Percentiles rank a stretch among this genome's conserved stretches.
These are phyloP conservation scores for Cladophialophora yegresii DNA, from an alignment of 2,329 filamentous ascomycete species.

Conservation along the genomic window DNA sequence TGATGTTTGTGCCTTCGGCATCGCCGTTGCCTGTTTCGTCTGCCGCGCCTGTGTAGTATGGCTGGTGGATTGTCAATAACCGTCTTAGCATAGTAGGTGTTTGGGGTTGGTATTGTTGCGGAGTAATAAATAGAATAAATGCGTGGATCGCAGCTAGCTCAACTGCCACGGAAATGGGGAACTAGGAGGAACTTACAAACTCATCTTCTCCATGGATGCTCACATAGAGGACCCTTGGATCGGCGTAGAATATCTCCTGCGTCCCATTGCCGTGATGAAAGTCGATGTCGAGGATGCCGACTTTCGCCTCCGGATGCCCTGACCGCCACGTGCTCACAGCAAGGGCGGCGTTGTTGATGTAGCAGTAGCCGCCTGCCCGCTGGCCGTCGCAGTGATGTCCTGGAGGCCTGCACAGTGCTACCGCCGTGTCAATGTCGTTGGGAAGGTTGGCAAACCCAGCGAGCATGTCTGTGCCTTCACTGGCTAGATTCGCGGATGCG, in stretches of 20 bases:
- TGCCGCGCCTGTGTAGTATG: conserved; percentile 37
- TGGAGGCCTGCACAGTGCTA: conserved; percentile 36
- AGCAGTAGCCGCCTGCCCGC: conserved; percentile 37
- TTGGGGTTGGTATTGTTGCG: background rate
- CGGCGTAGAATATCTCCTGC: conserved; percentile 39
- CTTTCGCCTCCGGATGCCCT: conserved; percentile 14
- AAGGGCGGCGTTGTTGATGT: conserved; percentile 36
- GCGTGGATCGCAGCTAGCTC: background rate
- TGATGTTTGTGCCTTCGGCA: conserved; percentile 32
- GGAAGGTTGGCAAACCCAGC: conserved; percentile 10
- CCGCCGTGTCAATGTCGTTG: conserved; percentile 29
- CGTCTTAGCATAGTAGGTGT: background rate
- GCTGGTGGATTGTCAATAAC: conserved; percentile 10
- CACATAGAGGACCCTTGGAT: conserved; percentile 39
- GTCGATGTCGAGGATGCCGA: conserved; percentile 36
- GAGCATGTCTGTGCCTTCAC: conserved; percentile 32
- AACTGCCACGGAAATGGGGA: background rate
- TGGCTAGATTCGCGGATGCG: conserved; percentile 35
- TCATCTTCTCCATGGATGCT: conserved; percentile 43
- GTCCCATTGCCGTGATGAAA: conserved; percentile 38
- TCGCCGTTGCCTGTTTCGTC: conserved; percentile 27
- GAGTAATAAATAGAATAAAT: background rate
- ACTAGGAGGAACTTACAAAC: conserved; percentile 25
- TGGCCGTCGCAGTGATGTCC: conserved; percentile 37
- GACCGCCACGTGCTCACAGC: conserved; percentile 29